Evolutionary conservation across 352 stramenopile genomes (phyloP).

Genomic region (Phytophthora pinifolia): DNA sequence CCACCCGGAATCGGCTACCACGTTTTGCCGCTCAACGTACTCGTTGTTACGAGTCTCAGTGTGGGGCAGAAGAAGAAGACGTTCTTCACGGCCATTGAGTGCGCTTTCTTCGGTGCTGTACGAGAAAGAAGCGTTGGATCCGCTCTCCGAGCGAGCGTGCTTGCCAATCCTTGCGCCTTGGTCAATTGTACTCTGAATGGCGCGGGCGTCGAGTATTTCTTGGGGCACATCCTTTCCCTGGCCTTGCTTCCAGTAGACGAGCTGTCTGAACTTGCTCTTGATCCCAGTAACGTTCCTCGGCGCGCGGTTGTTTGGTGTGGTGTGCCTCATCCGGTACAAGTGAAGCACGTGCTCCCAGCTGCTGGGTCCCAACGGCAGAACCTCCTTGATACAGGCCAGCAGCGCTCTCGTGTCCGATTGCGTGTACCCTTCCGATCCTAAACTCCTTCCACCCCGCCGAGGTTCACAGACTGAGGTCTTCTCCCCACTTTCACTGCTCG

Average conservation of each 20-base stretch:
- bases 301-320: constrained; percentile 28
- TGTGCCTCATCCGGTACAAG: constrained; percentile 32
- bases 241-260: constrained; percentile 34
- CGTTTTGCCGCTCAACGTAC: constrained; percentile 16
- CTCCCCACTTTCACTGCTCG: constrained; percentile 13
- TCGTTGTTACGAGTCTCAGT: constrained; percentile 18
- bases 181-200: constrained; percentile 31
- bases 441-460: constrained; percentile 23
- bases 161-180: constrained; percentile 11
- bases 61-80: neutral
- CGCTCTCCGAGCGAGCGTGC: constrained; percentile 13
- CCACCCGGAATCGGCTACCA: constrained; percentile 6
- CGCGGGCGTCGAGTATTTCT: constrained; percentile 32
- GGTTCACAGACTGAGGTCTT: constrained; percentile 4
- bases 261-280: constrained; percentile 41
- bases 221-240: constrained; percentile 7
- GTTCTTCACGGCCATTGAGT: constrained; percentile 6
- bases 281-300: constrained; percentile 24
- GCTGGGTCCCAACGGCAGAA: constrained; percentile 25
- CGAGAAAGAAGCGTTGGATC: constrained; percentile 7
- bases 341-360: constrained; percentile 36
- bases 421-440: constrained; percentile 38
- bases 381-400: constrained; percentile 25
- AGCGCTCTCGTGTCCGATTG: constrained; percentile 25
- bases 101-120: constrained; percentile 10